phyloP scores from a whole-genome alignment of 345 rosid species.

The Ceriops tagal region DNA sequence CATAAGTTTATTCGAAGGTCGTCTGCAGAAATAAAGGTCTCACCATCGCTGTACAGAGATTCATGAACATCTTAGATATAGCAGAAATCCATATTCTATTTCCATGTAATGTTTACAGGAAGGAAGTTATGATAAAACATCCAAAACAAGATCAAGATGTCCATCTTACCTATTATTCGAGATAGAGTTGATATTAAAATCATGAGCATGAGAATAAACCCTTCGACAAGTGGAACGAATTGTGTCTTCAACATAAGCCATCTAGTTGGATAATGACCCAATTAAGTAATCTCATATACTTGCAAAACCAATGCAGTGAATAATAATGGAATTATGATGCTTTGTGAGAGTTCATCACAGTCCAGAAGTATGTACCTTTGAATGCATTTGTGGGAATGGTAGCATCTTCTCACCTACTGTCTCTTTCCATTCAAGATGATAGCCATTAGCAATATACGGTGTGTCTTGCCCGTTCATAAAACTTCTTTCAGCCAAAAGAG shows the following conservation, averaged over 20 bases:
- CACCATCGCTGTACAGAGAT: conserved; percentile 53
- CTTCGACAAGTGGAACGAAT: conserved; percentile 51
- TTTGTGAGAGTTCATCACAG: neutral
- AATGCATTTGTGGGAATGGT: conserved; percentile 21
- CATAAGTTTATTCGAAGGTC: conserved; percentile 67
- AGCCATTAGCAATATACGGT: conserved; percentile 33
- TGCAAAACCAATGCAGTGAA: neutral
- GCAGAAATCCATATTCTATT: conserved; percentile 7
- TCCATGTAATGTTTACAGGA: neutral
- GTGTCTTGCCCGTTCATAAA: conserved; percentile 34
- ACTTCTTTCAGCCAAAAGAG: conserved; percentile 53
- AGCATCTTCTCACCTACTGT: conserved; percentile 19
- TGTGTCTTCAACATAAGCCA: conserved; percentile 37
- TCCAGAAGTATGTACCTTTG: conserved; percentile 37
- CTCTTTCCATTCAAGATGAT: conserved; percentile 34
- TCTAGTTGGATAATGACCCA: conserved; percentile 35
- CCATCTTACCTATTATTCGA: conserved; percentile 75
- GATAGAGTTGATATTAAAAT: conserved; percentile 82
- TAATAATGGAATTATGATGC: neutral
- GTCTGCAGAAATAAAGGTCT: conserved; percentile 67
- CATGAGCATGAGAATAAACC: conserved; percentile 64
- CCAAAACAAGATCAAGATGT: conserved; percentile 2
- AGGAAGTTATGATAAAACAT: neutral
- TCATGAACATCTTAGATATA: conserved; percentile 20
- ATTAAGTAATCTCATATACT: conserved; percentile 11